These are phyloP conservation scores for Fusarium sarcochroum DNA, from an alignment of 2,329 filamentous ascomycete species.

Conservation along the genomic window DNA sequence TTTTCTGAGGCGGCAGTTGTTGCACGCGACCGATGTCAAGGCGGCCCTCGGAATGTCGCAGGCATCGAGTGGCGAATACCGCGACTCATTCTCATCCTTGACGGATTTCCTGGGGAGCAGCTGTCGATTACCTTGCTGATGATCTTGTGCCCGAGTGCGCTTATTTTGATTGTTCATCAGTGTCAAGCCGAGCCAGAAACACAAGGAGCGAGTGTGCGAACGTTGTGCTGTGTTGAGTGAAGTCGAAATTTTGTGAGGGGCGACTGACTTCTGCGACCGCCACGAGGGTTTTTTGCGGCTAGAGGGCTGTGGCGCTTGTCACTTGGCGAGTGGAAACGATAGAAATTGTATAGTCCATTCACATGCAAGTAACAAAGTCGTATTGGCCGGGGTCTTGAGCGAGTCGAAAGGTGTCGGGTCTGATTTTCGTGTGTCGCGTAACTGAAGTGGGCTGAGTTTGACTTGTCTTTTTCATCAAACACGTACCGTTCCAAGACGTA, in stretches of 20 bases:
- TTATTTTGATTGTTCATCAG: constrained; percentile 21
- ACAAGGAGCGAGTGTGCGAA: too few species aligned
- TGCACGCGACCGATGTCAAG: constrained; percentile 30
- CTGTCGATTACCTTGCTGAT: constrained; percentile 22
- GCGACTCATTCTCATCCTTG: background rate
- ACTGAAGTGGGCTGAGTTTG: constrained; percentile 1
- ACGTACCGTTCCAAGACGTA: background rate
- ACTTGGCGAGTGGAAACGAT: constrained; percentile 5
- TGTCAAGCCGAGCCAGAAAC: background rate
- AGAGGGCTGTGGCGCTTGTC: background rate
- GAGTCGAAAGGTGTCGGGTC: background rate
- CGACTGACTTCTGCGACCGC: background rate
- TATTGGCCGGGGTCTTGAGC: background rate
- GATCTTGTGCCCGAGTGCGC: constrained; percentile 13
- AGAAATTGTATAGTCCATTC: background rate
- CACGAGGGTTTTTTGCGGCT: background rate
- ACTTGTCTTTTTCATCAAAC: background rate
- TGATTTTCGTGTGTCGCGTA: background rate
- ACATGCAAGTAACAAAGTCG: background rate
- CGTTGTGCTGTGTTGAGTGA: background rate
- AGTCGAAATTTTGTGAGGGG: background rate
- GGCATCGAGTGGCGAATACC: constrained; percentile 12
- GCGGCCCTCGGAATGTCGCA: constrained; percentile 6
- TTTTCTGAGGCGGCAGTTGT: constrained; percentile 22
- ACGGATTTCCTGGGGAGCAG: constrained; percentile 13